Conservation (phyloP, 2,329 filamentous ascomycete species). For the Macrophomina tecta region DNA sequence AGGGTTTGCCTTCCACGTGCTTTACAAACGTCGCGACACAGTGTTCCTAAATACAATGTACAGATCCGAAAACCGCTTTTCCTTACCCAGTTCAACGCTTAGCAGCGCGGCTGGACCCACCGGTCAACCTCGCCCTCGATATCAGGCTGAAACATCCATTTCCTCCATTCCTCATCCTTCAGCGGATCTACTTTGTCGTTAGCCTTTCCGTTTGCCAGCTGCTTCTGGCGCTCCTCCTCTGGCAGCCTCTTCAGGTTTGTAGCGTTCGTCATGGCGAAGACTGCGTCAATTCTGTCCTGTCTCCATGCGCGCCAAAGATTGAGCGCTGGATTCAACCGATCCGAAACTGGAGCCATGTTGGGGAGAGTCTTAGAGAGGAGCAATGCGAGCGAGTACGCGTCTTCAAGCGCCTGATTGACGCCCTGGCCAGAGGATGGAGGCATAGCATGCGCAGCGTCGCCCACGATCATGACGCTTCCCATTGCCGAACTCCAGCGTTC, state of each 20-base stretch:
- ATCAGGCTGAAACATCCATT: not conserved
- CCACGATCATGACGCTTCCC: slow-evolving; percentile 51
- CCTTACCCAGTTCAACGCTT: not conserved
- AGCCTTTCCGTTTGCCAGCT: not conserved
- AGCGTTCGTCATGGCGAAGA: not conserved
- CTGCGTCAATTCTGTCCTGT: not conserved
- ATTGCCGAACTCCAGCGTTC: slow-evolving; percentile 51
- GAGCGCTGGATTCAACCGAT: not conserved
- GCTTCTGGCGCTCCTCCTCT: not conserved
- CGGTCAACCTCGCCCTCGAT: not conserved
- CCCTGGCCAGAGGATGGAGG: slow-evolving; percentile 57
- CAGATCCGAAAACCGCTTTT: no score
- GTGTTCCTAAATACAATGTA: no score
- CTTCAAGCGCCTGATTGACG: slow-evolving; percentile 58
- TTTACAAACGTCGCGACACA: no score
- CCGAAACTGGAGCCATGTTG: not conserved
- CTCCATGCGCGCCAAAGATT: not conserved
- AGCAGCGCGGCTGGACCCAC: not conserved
- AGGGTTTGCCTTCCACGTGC: no score
- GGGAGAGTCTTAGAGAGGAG: slow-evolving; percentile 35
- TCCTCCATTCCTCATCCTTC: not conserved
- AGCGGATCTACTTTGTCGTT: not conserved
- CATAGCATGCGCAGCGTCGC: slow-evolving; percentile 58
- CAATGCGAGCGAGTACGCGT: slow-evolving; percentile 54
- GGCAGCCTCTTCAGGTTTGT: not conserved